These are phyloP conservation scores for Dalbergia oliveri DNA, from an alignment of 306 rosid genomes.

Conservation along the genomic window DNA sequence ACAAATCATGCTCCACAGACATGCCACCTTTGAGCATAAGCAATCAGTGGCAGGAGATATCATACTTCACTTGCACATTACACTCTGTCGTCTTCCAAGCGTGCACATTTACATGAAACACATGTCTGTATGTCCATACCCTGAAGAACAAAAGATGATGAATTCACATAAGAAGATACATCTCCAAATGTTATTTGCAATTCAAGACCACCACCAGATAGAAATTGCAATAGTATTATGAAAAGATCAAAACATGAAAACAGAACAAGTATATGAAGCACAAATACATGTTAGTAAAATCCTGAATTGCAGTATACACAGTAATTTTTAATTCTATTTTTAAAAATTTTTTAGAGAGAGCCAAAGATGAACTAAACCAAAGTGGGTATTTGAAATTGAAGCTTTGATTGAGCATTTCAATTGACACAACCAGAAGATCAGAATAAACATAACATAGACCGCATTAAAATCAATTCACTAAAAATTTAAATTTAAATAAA, in stretches of 20 bases:
- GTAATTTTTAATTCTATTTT: no score
- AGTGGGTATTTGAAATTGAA: no score
- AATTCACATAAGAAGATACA: not conserved
- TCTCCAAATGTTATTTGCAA: not conserved
- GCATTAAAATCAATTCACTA: not conserved
- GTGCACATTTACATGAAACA: conserved; percentile 5
- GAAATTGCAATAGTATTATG: conserved; percentile 9
- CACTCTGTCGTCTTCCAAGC: conserved; percentile 26
- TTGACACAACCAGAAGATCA: not conserved
- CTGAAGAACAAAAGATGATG: conserved; percentile 28
- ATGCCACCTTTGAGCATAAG: not conserved
- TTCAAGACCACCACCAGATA: not conserved
- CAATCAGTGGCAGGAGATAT: conserved; percentile 5
- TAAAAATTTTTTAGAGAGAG: no score
- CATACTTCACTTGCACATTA: conserved; percentile 18
- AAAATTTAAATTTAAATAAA: no score
- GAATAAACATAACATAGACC: not conserved
- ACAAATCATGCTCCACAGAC: conserved; percentile 32
- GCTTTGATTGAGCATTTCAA: no score
- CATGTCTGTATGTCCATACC: not conserved
- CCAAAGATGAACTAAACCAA: no score
- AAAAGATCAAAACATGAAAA: not conserved
- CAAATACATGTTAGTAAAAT: no score
- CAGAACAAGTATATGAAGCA: no score
- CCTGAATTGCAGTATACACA: no score